phyloP scores from a whole-genome alignment of 208 protist genomes.

The Herpetomonas samuelpessoai region DNA sequence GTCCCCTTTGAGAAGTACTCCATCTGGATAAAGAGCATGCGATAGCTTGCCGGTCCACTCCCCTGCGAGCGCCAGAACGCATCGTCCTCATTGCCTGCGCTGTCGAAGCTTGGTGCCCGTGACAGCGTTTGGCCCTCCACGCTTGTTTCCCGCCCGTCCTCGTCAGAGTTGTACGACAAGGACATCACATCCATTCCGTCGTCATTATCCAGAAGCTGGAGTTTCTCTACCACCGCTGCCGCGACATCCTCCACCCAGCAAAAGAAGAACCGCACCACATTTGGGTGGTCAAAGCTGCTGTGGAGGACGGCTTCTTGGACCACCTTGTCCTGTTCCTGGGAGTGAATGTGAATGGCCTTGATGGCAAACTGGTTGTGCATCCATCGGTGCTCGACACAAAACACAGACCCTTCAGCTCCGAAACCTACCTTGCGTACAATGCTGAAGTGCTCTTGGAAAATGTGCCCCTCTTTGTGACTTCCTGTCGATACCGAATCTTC shows the following conservation, averaged over 20 bases:
- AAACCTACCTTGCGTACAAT: conserved; percentile 68
- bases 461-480: conserved; percentile 24
- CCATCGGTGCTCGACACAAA: conserved; percentile 75
- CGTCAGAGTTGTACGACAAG: conserved; percentile 13
- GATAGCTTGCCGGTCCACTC: conserved; percentile 20
- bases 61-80: background rate
- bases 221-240: conserved; percentile 26
- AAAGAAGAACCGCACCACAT: conserved; percentile 86
- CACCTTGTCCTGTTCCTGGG: conserved; percentile 52
- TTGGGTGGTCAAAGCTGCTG: conserved; percentile 73
- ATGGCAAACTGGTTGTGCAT: conserved; percentile 71
- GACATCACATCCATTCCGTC: conserved; percentile 50
- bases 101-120: background rate
- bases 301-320: conserved; percentile 78
- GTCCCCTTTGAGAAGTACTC: conserved; percentile 81
- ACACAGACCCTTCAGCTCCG: conserved; percentile 73
- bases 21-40: conserved; percentile 87
- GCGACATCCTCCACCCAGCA: conserved; percentile 80
- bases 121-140: background rate
- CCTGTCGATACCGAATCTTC: background rate
- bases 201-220: conserved; percentile 53
- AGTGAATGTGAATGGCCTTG: conserved; percentile 71
- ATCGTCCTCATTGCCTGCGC: conserved; percentile 2
- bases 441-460: conserved; percentile 80
- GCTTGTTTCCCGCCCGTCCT: conserved; percentile 1